Evolutionary conservation across 2,329 filamentous ascomycete genomes (phyloP).

Genomic region (Penicillium decumbens): DNA sequence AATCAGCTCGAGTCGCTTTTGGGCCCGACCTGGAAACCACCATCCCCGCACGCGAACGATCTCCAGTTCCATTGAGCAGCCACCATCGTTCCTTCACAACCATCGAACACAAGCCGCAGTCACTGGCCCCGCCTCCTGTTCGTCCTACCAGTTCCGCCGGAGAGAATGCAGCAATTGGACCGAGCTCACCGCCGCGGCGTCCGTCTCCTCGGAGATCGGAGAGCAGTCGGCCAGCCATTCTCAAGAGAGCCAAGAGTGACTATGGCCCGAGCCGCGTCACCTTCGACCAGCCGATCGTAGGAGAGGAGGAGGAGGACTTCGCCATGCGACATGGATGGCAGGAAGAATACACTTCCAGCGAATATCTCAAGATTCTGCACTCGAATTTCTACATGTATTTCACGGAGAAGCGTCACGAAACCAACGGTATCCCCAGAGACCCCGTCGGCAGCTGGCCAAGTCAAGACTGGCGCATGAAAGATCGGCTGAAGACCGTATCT

Average conservation of each 20-base stretch:
- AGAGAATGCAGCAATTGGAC: constrained; percentile 21
- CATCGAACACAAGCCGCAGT: constrained; percentile 27
- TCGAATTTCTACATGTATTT: constrained; percentile 99
- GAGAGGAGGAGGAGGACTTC: constrained; percentile 50
- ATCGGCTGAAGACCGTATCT: constrained; percentile 92
- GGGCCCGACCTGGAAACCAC: constrained; percentile 37
- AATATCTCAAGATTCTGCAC: constrained; percentile 78
- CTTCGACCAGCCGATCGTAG: constrained; percentile 31
- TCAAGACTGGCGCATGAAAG: constrained; percentile 96
- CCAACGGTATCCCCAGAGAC: constrained; percentile 76
- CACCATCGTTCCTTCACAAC: constrained; percentile 36
- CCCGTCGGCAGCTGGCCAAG: constrained; percentile 53
- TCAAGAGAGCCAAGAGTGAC: constrained; percentile 52
- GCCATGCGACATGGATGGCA: constrained; percentile 81
- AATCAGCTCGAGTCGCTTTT: constrained; percentile 39
- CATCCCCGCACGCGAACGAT: constrained; percentile 34
- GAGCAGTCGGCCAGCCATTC: constrained; percentile 35
- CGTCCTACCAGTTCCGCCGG: constrained; percentile 35
- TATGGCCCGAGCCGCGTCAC: constrained; percentile 43
- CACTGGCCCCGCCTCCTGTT: constrained; percentile 14
- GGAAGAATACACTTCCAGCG: constrained; percentile 83
- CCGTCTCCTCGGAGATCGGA: constrained; percentile 31
- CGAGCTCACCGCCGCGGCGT: constrained; percentile 24
- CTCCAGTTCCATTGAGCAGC: constrained; percentile 27
- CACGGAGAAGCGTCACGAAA: constrained; percentile 96